phyloP scores from a whole-genome alignment of 257 asterid species.

The Plectranthus barbatus region DNA sequence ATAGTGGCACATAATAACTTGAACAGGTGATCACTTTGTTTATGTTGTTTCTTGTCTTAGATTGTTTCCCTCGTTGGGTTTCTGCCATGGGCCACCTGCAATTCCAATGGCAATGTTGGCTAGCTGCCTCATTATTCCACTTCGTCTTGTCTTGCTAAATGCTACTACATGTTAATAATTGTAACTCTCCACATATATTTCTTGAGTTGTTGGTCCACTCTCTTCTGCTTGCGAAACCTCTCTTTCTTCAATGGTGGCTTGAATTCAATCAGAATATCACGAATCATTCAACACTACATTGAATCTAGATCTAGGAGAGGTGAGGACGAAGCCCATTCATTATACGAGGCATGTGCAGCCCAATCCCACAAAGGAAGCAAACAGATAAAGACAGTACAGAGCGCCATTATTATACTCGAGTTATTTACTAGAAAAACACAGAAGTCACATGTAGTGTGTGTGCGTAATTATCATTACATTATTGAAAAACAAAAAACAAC shows the following conservation, averaged over 20 bases:
- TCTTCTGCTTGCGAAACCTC: background rate
- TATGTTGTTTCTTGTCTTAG: conserved; percentile 4
- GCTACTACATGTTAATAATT: no score
- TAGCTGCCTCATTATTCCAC: background rate
- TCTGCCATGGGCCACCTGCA: conserved; percentile 2
- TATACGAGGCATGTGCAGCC: conserved; percentile 40
- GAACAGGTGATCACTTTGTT: background rate
- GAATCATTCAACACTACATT: background rate
- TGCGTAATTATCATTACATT: conserved; percentile 14
- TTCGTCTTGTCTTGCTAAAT: background rate
- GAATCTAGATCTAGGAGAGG: background rate
- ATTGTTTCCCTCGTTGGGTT: background rate
- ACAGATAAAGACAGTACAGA: conserved; percentile 32
- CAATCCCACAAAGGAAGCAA: conserved; percentile 27
- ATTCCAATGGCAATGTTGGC: conserved; percentile 5
- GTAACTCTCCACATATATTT: background rate
- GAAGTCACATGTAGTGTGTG: conserved; percentile 19
- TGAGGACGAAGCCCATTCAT: conserved; percentile 13
- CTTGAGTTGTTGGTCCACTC: background rate
- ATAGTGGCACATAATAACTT: background rate
- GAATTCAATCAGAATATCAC: background rate
- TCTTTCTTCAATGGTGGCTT: background rate
- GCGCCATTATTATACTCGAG: conserved; percentile 17
- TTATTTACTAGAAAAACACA: conserved; percentile 15
- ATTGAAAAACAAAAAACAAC: conserved; percentile 9